phyloP scores from a whole-genome alignment of 306 rosid genomes.

The Datisca glomerata region DNA sequence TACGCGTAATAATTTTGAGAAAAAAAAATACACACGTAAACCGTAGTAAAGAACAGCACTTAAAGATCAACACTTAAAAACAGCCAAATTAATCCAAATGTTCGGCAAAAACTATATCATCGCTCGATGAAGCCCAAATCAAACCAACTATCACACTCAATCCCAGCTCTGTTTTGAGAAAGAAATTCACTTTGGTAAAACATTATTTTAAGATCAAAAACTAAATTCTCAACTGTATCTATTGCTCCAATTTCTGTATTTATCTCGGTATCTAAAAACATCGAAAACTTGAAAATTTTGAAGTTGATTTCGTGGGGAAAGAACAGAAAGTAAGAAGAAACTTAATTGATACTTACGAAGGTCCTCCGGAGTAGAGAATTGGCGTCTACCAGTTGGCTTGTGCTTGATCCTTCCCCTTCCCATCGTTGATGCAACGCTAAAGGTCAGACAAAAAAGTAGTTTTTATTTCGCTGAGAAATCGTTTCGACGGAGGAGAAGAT shows the following conservation, averaged over 20 bases:
- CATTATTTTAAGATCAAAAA: neutral
- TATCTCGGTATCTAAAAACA: neutral
- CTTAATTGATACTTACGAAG: constrained; percentile 34
- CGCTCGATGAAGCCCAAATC: constrained; percentile 4
- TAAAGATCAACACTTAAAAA: neutral
- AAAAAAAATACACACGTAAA: too few relatives aligned
- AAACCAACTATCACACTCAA: neutral
- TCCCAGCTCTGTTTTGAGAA: neutral
- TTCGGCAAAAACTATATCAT: neutral
- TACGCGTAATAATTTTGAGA: too few relatives aligned
- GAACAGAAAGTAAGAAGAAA: constrained; percentile 3
- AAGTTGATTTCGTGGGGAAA: neutral
- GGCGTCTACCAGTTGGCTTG: constrained; percentile 95
- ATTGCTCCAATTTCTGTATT: neutral
- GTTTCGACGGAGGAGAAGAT: too few relatives aligned
- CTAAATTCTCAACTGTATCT: neutral
- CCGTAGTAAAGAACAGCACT: neutral
- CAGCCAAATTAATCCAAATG: neutral
- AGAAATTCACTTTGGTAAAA: neutral
- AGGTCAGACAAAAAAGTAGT: too few relatives aligned
- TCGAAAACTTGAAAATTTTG: neutral
- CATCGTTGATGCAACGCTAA: too few relatives aligned
- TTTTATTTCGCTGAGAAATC: too few relatives aligned
- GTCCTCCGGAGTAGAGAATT: constrained; percentile 78
- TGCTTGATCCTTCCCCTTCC: constrained; percentile 89